phyloP scores from a whole-genome alignment of 345 rosid species.

The Salix dunnii region DNA sequence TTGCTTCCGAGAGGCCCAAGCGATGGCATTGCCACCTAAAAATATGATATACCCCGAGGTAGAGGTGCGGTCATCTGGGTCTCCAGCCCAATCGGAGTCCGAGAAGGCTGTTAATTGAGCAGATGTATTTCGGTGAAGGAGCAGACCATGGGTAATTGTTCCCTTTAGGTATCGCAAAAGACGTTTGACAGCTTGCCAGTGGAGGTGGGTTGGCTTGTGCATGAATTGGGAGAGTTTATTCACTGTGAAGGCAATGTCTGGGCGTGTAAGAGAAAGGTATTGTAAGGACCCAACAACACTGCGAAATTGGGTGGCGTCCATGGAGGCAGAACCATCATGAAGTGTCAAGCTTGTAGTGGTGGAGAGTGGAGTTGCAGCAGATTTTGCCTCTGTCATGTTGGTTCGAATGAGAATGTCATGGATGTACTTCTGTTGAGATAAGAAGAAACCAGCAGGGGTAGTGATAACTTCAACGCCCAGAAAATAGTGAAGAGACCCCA shows the following conservation, averaged over 20 bases:
- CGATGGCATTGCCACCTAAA: neutral
- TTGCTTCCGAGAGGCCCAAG: neutral
- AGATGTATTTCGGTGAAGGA: fast-evolving
- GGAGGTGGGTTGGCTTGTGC: neutral
- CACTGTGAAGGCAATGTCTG: neutral
- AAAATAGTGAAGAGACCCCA: neutral
- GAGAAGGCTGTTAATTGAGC: neutral
- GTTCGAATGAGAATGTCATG: fast-evolving
- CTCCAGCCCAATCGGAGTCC: neutral
- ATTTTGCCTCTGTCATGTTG: fast-evolving
- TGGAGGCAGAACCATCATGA: neutral
- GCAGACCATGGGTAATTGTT: neutral
- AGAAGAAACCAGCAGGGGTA: fast-evolving
- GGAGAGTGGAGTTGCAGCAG: neutral
- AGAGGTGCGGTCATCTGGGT: neutral
- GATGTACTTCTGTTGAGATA: neutral
- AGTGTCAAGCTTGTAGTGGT: neutral
- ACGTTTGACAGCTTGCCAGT: neutral
- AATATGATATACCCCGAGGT: fast-evolving
- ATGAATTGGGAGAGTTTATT: too few relatives aligned
- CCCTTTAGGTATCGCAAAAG: neutral
- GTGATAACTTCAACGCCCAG: neutral
- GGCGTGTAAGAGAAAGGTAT: fast-evolving
- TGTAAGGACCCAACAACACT: neutral
- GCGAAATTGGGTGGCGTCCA: neutral